phyloP scores from a whole-genome alignment of 768 basidiomycete species.

The Astraeus odoratus region DNA sequence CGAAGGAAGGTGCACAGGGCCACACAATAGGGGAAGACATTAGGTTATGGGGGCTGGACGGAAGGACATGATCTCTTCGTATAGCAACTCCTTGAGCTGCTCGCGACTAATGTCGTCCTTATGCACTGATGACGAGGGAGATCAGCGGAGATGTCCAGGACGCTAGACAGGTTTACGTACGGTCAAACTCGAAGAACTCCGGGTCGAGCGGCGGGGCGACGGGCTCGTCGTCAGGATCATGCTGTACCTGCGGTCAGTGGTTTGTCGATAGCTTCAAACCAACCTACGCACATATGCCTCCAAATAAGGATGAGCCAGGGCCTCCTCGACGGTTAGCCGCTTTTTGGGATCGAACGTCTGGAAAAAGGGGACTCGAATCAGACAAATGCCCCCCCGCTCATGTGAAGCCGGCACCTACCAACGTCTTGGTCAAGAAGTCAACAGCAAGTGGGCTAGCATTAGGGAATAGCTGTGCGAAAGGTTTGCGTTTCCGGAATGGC shows the following conservation, averaged over 20 bases:
- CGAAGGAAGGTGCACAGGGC: not conserved
- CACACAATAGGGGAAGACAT: not conserved
- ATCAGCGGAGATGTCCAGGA: not conserved
- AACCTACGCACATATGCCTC: slow-evolving; percentile 71
- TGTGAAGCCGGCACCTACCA: slow-evolving; percentile 38
- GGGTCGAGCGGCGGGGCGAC: slow-evolving; percentile 92
- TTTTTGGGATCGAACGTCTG: slow-evolving; percentile 98
- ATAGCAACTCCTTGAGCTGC: slow-evolving; percentile 89
- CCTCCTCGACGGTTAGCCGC: slow-evolving; percentile 90
- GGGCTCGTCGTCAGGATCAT: slow-evolving; percentile 96
- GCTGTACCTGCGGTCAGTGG: slow-evolving; percentile 35
- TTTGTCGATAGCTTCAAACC: not conserved
- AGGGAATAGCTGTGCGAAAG: slow-evolving; percentile 83
- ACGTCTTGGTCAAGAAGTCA: slow-evolving; percentile 75
- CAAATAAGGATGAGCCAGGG: slow-evolving; percentile 90
- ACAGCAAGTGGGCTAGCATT: slow-evolving; percentile 78
- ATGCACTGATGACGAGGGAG: slow-evolving; percentile 58
- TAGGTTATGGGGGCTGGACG: slow-evolving; percentile 51
- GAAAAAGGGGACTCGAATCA: slow-evolving; percentile 4
- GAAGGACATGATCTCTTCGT: slow-evolving; percentile 94
- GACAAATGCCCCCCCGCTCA: not conserved
- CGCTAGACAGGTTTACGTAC: slow-evolving; percentile 37
- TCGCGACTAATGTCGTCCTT: slow-evolving; percentile 95
- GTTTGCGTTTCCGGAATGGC: slow-evolving; percentile 83
- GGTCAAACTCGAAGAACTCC: slow-evolving; percentile 96